Conservation (phyloP, 164 flowering plant species). For the Annona squamosa region DNA sequence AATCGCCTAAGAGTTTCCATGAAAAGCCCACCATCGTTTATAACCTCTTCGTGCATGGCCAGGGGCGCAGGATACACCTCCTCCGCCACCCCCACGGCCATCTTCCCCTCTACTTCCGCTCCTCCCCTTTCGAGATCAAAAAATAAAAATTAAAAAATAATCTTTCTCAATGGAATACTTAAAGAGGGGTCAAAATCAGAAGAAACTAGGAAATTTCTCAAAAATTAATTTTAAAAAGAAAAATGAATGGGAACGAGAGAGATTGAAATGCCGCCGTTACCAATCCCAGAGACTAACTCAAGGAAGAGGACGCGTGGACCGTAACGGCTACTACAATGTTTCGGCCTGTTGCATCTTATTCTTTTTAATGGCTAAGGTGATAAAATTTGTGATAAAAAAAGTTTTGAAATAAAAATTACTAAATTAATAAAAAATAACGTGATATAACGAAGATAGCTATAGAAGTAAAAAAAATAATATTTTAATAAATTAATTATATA, state of each 20-base stretch:
- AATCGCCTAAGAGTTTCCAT: constrained; percentile 54
- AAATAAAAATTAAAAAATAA: neutral
- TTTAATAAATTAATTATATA: too few species aligned
- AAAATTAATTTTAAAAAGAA: neutral
- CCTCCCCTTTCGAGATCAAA: neutral
- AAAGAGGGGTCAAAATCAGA: neutral
- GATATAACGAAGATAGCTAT: too few species aligned
- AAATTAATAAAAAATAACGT: too few species aligned
- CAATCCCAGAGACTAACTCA: neutral
- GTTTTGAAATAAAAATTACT: too few species aligned
- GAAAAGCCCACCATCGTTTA: constrained; percentile 33
- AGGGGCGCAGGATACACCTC: constrained; percentile 42
- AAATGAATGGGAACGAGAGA: neutral
- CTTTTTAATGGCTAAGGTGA: neutral
- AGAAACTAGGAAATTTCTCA: neutral
- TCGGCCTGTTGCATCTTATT: constrained; percentile 15
- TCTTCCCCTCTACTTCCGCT: neutral
- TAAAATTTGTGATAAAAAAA: too few species aligned
- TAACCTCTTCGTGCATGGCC: constrained; percentile 54
- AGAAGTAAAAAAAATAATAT: too few species aligned
- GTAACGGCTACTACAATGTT: constrained; percentile 28
- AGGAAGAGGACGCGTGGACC: constrained; percentile 31
- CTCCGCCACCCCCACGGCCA: constrained; percentile 18
- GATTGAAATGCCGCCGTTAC: neutral
- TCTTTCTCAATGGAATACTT: neutral